Conservation (phyloP, 257 asterid genomes). For the Solanum rostratum region DNA sequence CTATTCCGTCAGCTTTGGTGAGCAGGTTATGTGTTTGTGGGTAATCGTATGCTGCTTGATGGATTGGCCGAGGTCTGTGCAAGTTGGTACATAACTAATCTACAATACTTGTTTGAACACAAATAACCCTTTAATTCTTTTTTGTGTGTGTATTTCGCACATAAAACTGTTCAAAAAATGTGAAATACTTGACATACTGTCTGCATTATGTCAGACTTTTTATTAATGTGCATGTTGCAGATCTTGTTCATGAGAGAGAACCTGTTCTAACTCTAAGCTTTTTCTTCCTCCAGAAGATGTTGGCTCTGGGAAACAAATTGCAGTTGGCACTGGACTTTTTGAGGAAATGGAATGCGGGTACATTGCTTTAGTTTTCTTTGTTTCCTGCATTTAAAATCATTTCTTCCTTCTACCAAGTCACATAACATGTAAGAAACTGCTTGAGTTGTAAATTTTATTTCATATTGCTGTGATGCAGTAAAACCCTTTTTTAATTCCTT, state of each 20-base stretch:
- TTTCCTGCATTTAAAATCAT: neutral
- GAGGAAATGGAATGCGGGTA: conserved; percentile 74
- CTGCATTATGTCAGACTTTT: neutral
- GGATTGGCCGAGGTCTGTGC: neutral
- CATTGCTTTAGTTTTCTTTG: conserved; percentile 6
- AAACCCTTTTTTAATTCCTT: neutral
- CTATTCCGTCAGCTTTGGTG: neutral
- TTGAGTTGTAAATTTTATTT: neutral
- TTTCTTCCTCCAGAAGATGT: conserved; percentile 28
- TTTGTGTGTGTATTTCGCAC: neutral
- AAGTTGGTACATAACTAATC: neutral
- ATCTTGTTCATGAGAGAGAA: neutral
- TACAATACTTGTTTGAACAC: neutral
- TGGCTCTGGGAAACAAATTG: conserved; percentile 45
- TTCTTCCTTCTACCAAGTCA: neutral
- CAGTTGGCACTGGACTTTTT: conserved; percentile 71
- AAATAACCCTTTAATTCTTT: neutral
- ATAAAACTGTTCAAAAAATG: neutral
- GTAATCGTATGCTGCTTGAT: neutral
- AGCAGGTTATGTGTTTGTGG: neutral
- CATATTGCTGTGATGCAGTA: neutral
- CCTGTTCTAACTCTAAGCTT: neutral
- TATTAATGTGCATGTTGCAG: neutral
- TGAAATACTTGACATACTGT: neutral
- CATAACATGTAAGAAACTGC: neutral